Evolutionary conservation across 2,329 filamentous ascomycete genomes (phyloP).

Genomic region (Leptographium radiaticola): DNA sequence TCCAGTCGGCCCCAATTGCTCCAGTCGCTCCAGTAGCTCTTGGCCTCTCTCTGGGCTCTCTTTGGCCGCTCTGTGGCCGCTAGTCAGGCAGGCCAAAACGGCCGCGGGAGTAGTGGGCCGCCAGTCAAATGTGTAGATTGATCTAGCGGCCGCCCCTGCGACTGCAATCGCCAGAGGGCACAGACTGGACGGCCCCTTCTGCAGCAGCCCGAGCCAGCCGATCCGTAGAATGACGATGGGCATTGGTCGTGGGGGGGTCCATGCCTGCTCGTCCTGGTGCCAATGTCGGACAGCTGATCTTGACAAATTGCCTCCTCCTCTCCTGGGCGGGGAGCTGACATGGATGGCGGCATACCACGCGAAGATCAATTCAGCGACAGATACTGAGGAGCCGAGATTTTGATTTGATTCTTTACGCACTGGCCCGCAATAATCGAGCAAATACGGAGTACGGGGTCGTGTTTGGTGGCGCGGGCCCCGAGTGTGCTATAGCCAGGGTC

Average conservation of each 20-base stretch:
- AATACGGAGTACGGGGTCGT: not conserved
- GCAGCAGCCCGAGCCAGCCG: not conserved
- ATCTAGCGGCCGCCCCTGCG: not conserved
- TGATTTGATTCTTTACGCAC: not conserved
- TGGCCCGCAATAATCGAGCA: not conserved
- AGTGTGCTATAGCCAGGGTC: not conserved
- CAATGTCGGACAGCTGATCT: not conserved
- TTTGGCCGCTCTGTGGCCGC: not conserved
- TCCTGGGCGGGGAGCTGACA: conserved; percentile 3
- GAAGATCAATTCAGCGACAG: conserved; percentile 9
- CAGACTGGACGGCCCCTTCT: not conserved
- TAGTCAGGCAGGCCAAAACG: not conserved
- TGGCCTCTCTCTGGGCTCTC: not conserved
- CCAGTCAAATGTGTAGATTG: conserved; percentile 1
- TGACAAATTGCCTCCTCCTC: not conserved
- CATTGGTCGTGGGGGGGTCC: not conserved
- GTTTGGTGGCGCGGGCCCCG: too few relatives aligned
- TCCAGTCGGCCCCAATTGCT: too few relatives aligned
- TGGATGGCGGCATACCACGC: conserved; percentile 6
- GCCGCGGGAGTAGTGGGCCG: not conserved
- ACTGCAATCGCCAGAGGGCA: not conserved
- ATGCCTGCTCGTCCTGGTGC: too few relatives aligned
- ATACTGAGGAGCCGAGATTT: conserved; percentile 9
- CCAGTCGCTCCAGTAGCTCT: too few relatives aligned
- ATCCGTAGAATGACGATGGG: not conserved